These are phyloP conservation scores for Discostella stelligeroides DNA, from an alignment of 108 stramenopile species.

Conservation along the genomic window DNA sequence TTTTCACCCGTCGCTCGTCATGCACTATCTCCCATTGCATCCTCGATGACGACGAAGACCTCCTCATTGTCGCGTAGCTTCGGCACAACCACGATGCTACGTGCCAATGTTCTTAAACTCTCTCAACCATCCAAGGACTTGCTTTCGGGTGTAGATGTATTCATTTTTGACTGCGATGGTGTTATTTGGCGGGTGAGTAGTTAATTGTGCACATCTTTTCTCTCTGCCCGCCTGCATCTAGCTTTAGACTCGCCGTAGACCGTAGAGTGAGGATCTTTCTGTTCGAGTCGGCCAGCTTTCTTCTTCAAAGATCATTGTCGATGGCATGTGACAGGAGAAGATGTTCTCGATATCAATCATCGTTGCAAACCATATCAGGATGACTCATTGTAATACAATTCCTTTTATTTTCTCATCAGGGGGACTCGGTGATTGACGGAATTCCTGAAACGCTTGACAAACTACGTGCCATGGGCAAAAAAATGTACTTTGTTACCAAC, in stretches of 20 bases:
- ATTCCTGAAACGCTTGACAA: conserved; percentile 91
- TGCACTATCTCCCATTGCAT: not conserved
- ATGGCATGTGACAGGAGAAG: no score
- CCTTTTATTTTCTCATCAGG: conserved; percentile 41
- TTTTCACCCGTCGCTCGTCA: conserved; percentile 27
- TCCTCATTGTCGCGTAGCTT: not conserved
- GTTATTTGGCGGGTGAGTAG: conserved; percentile 91
- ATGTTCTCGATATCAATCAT: not conserved
- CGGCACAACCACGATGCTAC: conserved; percentile 32
- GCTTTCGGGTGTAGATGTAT: conserved; percentile 87
- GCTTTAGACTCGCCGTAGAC: no score
- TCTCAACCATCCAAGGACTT: conserved; percentile 70
- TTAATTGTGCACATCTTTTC: not conserved
- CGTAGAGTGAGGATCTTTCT: no score
- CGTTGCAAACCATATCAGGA: not conserved
- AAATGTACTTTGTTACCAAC: conserved; percentile 98
- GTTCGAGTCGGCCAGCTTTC: no score
- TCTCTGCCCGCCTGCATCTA: no score
- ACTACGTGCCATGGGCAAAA: conserved; percentile 88
- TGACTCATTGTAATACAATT: not conserved
- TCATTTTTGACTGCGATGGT: conserved; percentile 99
- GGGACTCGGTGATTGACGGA: conserved; percentile 91
- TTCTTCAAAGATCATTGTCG: not conserved
- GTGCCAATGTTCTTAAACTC: conserved; percentile 74
- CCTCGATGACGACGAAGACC: not conserved